Base-by-base conservation (phyloP, 768 basidiomycete species). In the Termitomyces sp. region DNA sequence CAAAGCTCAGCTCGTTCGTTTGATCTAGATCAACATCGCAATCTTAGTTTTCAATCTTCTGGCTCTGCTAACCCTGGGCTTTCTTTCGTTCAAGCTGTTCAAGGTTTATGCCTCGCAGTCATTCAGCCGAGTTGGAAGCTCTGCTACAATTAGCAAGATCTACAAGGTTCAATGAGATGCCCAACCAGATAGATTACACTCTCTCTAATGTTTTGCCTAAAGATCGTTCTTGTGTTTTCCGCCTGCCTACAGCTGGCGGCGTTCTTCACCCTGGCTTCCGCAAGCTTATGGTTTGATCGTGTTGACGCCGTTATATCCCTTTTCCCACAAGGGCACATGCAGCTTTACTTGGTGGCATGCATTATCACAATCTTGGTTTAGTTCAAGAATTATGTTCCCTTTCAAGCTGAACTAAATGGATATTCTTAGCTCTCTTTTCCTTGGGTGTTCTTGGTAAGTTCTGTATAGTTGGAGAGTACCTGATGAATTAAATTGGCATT, bases 211-310 rank as follows among this genome's bases (percentile, higher is more conserved):
- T 40, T 52, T 43, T 50, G 20, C 18, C n/a, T 20, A 4, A 55
- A 83, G 82, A 68, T 81, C 52, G 73, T 79, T n/a, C 72, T 82
- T 16, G 67, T 79, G 38, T 76, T 84, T 59, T 80, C 75, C 5
- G 81, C 79, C 35, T 72, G 67, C 59, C 64, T 83, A 13, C 81
- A 83, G 36, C 72, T 84, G 5, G 68, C 79, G 1, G 69, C 70
- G 5, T 84, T 85, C 68, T 83, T 85, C 64, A 72, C 73, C 2
- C 46, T 84, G 5, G 75, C 78, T 7, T 75, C 78, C 16, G 72
- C 77, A 3, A 74, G 68, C 2, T 67, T 82, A 59, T 85, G 83
- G 83, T 74, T 82, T 23, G 73, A 77, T 62, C 80, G 81, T 65
- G 72, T 33, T 81, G 8, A 70, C 20, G 1, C 5, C 23, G 13